Base-by-base conservation (phyloP, 164 flowering plant species). In the Buxus sempervirens region DNA sequence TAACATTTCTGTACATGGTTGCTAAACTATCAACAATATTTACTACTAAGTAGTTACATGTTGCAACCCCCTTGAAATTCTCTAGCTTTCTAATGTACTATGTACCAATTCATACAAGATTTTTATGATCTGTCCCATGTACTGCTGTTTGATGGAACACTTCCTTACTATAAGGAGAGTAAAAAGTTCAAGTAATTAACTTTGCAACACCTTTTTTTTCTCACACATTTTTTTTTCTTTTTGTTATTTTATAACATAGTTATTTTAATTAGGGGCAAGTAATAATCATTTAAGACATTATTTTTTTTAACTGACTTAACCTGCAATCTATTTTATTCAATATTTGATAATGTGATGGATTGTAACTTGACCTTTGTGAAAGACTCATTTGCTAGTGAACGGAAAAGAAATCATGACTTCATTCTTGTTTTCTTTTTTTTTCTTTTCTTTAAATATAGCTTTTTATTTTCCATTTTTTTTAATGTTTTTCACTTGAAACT, bases 261-360 rank as follows among this genome's bases (percentile, higher is more conserved):
- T 45, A 45, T 32, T 10, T 10, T 45, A 45, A 5, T 41, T 41
- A 41, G 45, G 45, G 45, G 12, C 12, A 12, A 41, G 45, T 12
- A 41, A 41, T 41, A 5, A 41, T 12, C 45, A 41, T 5, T 41
- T 5, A 41, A 41, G 45, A 41, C 5, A 5, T 5, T 41, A 41
- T 41, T 41, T 41, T 41, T 41, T 5, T 5, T 41, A 41, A 41
- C 45, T 41, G 12, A 41, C 8, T 41, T 12, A 5, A 12, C 12
- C 70, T 58, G 63, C 70, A 58, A 15, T 42, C 14, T 55, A 14
- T 56, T 66, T 36, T 36, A 56, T 55, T 56, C 54, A 36, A 65
- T 15, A 28, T 57, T 32, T 65, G 51, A 54, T n/a, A 55, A 65
- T 65, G 49, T 55, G 36, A 24, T 5, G 21, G 38, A 26, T 38